Evolutionary conservation across 495 filamentous ascomycete species (phyloP).

Genomic region (Niebla homalea): DNA sequence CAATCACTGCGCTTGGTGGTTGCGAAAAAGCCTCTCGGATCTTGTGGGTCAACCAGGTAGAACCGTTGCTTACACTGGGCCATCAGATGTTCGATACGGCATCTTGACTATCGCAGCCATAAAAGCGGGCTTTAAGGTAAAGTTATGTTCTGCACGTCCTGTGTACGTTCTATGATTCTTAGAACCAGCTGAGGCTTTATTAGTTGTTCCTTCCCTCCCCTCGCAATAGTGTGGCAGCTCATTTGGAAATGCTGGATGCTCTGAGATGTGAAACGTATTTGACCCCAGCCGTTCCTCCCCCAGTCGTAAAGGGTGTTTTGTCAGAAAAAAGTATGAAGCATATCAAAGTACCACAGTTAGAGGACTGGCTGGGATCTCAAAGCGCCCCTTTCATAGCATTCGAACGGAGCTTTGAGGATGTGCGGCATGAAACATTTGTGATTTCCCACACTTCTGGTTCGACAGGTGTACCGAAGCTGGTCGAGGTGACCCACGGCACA

Average conservation of each 20-base stretch:
- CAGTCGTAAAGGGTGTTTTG: slow-evolving; percentile 17
- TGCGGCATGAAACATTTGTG: slow-evolving; percentile 28
- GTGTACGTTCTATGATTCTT: too few species aligned
- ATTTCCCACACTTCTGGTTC: slow-evolving; percentile 50
- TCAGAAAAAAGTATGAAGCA: slow-evolving; percentile 9
- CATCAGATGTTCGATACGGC: slow-evolving; percentile 31
- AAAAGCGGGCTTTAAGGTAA: slow-evolving; percentile 28
- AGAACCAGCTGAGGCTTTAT: not conserved
- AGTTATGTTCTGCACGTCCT: too few species aligned
- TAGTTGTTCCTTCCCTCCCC: slow-evolving; percentile 26
- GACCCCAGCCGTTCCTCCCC: slow-evolving; percentile 14
- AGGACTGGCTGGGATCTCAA: slow-evolving; percentile 14
- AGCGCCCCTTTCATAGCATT: slow-evolving; percentile 17
- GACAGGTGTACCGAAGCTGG: slow-evolving; percentile 41
- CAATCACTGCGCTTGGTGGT: slow-evolving; percentile 37
- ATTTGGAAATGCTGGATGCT: slow-evolving; percentile 26
- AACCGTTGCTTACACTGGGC: slow-evolving; percentile 25
- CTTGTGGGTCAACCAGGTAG: slow-evolving; percentile 4
- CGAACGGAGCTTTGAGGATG: slow-evolving; percentile 20
- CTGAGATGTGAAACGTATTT: slow-evolving; percentile 26
- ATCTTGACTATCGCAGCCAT: slow-evolving; percentile 25
- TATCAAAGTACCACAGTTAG: slow-evolving; percentile 16
- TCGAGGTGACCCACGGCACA: slow-evolving; percentile 34
- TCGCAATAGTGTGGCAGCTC: slow-evolving; percentile 28
- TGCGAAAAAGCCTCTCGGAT: slow-evolving; percentile 28